Conservation (phyloP, 352 stramenopile genomes). For the Plasmopara viticola region DNA sequence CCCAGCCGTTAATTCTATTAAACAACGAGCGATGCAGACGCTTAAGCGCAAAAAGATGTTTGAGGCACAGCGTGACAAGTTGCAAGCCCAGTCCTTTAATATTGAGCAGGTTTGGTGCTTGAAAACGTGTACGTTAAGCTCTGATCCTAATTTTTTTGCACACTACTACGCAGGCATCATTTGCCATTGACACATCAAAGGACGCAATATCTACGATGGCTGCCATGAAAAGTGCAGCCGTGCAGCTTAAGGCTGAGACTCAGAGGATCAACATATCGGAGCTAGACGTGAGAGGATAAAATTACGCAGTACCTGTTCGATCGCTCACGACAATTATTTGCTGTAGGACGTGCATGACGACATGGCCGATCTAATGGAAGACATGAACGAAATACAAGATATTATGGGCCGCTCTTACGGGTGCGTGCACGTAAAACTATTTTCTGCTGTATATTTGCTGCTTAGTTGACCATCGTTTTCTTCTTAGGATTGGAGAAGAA, state of each 20-base stretch:
- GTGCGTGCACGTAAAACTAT: constrained; percentile 23
- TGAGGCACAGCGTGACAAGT: constrained; percentile 72
- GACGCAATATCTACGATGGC: constrained; percentile 90
- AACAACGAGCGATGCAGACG: constrained; percentile 80
- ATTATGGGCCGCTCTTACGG: constrained; percentile 93
- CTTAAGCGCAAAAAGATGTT: constrained; percentile 89
- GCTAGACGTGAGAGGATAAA: constrained; percentile 70
- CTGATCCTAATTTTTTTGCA: constrained; percentile 4
- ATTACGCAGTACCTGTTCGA: not conserved
- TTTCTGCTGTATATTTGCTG: not conserved
- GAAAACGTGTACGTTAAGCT: not conserved
- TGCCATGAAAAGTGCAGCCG: constrained; percentile 91
- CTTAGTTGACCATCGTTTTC: too few species aligned
- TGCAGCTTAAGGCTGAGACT: constrained; percentile 90
- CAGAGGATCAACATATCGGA: constrained; percentile 96
- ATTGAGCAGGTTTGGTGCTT: constrained; percentile 62
- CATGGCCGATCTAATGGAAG: constrained; percentile 95
- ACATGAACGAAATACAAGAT: constrained; percentile 98
- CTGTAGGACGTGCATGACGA: constrained; percentile 92
- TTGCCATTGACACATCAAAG: constrained; percentile 90
- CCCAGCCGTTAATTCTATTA: constrained; percentile 61
- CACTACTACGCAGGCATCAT: constrained; percentile 38
- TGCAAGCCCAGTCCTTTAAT: constrained; percentile 80
- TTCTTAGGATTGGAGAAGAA: constrained; percentile 84
- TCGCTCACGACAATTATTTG: constrained; percentile 1